Percentiles rank a stretch among this genome's conserved stretches.
phyloP scores from a whole-genome alignment of 1,284 basidiomycete species.

The Baeospora myosura region DNA sequence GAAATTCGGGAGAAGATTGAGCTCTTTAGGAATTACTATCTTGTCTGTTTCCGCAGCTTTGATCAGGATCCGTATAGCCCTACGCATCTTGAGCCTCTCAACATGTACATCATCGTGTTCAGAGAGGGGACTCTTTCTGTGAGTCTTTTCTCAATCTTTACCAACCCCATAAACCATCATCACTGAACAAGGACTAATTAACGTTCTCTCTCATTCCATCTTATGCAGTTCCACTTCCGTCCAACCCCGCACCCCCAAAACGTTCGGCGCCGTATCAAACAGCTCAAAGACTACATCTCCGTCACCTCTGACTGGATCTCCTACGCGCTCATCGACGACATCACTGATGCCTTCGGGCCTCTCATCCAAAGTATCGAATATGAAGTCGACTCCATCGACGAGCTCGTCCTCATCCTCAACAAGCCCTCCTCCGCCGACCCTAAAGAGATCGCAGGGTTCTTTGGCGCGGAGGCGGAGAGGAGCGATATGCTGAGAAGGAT shows the following conservation, averaged over 20 bases:
- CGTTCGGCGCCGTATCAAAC: constrained; percentile 96
- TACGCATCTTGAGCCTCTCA: constrained; percentile 94
- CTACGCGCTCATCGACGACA: constrained; percentile 98
- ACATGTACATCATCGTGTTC: constrained; percentile 99
- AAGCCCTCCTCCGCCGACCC: no score
- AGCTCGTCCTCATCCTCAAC: constrained; percentile 94
- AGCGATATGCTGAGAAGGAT: constrained; percentile 72
- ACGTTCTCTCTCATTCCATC: no score
- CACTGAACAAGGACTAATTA: no score
- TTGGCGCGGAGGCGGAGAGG: constrained; percentile 48
- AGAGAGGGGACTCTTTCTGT: constrained; percentile 94
- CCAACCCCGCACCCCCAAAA: constrained; percentile 97
- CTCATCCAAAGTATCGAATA: constrained; percentile 99
- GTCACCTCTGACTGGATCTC: constrained; percentile 99
- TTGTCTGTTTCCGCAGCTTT: constrained; percentile 98
- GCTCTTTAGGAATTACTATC: constrained; percentile 96
- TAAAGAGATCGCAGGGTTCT: no score
- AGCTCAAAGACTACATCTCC: constrained; percentile 98
- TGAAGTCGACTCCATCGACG: constrained; percentile 98
- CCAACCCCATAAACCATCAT: not conserved
- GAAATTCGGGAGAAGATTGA: constrained; percentile 99
- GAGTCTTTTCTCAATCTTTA: constrained; percentile 22
- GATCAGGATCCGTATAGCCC: constrained; percentile 98
- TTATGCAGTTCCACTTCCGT: constrained; percentile 99
- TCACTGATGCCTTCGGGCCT: constrained; percentile 98